Conservation (phyloP, 2,329 filamentous ascomycete genomes). For the Claviceps maximensis region DNA sequence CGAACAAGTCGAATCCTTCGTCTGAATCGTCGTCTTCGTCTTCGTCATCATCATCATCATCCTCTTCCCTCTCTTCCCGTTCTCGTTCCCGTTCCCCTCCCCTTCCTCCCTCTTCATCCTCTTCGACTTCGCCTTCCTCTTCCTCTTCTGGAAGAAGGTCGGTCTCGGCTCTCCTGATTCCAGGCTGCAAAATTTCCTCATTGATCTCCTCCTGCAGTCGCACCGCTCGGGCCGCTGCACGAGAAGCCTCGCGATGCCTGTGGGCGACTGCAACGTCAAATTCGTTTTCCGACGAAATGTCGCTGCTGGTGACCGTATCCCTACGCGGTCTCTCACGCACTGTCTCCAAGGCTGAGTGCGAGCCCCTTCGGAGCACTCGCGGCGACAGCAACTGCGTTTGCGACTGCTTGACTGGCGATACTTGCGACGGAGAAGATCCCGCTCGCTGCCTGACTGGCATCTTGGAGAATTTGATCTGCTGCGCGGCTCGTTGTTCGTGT, state of each 20-base stretch:
- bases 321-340: conserved; percentile 56
- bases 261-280: conserved; percentile 55
- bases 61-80: too few relatives aligned
- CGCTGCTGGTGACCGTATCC: conserved; percentile 70
- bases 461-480: conserved; percentile 92
- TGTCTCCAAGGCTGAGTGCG: conserved; percentile 56
- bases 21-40: conserved; percentile 51
- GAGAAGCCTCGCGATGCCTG: conserved; percentile 46
- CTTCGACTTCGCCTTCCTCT: conserved; percentile 9
- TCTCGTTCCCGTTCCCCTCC: too few relatives aligned
- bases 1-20: conserved; percentile 49
- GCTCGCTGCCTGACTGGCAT: conserved; percentile 81
- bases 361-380: conserved; percentile 45
- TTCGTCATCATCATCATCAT: conserved; percentile 27
- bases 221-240: conserved; percentile 35
- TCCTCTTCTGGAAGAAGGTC: conserved; percentile 44
- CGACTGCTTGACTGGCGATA: conserved; percentile 40
- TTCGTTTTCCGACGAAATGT: conserved; percentile 74
- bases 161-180: conserved; percentile 31
- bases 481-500: conserved; percentile 59
- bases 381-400: conserved; percentile 36
- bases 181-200: conserved; percentile 22
- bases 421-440: conserved; percentile 75
- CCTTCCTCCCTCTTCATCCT: neutral
- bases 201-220: conserved; percentile 25